Percentiles rank a stretch among this genome's conserved stretches.
These are phyloP conservation scores for Saturnispora quitensis DNA, from an alignment of 805 yeast genomes.

Conservation along the genomic window DNA sequence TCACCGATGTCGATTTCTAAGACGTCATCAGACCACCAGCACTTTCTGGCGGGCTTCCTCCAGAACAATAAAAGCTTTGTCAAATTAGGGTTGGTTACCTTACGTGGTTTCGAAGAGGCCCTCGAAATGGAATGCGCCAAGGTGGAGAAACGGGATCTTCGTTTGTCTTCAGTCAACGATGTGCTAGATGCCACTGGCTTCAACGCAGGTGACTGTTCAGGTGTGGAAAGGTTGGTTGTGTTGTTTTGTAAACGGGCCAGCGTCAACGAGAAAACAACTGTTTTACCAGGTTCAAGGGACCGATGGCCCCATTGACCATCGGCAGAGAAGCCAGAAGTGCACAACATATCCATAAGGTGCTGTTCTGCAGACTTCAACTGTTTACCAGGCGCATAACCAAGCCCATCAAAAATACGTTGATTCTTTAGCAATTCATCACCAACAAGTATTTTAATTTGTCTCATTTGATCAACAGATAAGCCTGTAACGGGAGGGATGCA, in stretches of 20 bases:
- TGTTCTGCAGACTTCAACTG: constrained; percentile 83
- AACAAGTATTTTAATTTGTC: constrained; percentile 59
- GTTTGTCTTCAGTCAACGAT: constrained; percentile 16
- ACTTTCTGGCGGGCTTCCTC: constrained; percentile 97
- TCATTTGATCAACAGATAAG: constrained; percentile 48
- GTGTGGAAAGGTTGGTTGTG: constrained; percentile 11
- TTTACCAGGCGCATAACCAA: constrained; percentile 51
- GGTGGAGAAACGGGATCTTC: constrained; percentile 43
- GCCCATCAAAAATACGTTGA: constrained; percentile 65
- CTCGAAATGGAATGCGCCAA: constrained; percentile 52
- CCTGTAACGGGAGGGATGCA: constrained; percentile 71
- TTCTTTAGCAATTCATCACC: constrained; percentile 56
- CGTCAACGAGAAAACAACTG: constrained; percentile 79
- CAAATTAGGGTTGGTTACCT: constrained; percentile 26
- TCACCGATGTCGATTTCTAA: constrained; percentile 35
- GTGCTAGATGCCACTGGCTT: constrained; percentile 17
- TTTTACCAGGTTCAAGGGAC: constrained; percentile 75
- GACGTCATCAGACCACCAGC: constrained; percentile 87
- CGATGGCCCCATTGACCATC: constrained; percentile 81
- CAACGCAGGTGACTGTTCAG: constrained; percentile 27
- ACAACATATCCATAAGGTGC: constrained; percentile 89
- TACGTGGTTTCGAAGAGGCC: constrained; percentile 28
- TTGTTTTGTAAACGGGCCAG: constrained; percentile 46
- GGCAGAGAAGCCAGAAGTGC: constrained; percentile 71
- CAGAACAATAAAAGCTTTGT: constrained; percentile 78